Evolutionary conservation across 2,329 filamentous ascomycete genomes (phyloP).

Genomic region (Ophiosphaerella herpotricha): DNA sequence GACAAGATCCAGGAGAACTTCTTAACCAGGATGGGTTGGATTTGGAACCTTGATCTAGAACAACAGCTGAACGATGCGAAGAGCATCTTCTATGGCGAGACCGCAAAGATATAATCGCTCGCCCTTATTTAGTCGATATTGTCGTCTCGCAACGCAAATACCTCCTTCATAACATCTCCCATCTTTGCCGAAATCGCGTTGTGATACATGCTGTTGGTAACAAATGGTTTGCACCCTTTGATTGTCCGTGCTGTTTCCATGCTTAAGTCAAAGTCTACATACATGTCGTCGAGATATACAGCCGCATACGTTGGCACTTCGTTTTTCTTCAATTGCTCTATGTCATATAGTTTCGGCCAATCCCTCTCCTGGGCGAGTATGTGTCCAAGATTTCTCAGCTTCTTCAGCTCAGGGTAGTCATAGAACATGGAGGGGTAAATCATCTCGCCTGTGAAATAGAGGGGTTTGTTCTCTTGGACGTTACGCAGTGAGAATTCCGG

Average conservation of each 20-base stretch:
- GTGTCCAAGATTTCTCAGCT: conserved; percentile 70
- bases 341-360: conserved; percentile 80
- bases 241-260: conserved; percentile 75
- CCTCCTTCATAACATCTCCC: conserved; percentile 74
- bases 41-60: conserved; percentile 49
- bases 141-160: conserved; percentile 79
- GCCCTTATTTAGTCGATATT: conserved; percentile 55
- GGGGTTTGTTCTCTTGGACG: conserved; percentile 53
- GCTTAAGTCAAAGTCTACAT: conserved; percentile 78
- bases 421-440: conserved; percentile 85
- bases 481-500: conserved; percentile 50
- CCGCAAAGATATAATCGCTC: conserved; percentile 8
- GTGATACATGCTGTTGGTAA: conserved; percentile 88
- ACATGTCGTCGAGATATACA: conserved; percentile 87
- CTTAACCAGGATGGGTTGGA: conserved; percentile 43
- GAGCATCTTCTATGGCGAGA: conserved; percentile 25
- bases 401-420: conserved; percentile 74
- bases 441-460: conserved; percentile 93
- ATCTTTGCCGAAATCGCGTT: conserved; percentile 75
- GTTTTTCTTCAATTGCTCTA: conserved; percentile 73
- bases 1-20: conserved; percentile 44
- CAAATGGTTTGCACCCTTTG: conserved; percentile 75
- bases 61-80: conserved; percentile 40
- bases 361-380: conserved; percentile 68
- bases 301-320: conserved; percentile 85